phyloP scores from a whole-genome alignment of 1,139 yeast species.

The Arxiozyma slooffiae region DNA sequence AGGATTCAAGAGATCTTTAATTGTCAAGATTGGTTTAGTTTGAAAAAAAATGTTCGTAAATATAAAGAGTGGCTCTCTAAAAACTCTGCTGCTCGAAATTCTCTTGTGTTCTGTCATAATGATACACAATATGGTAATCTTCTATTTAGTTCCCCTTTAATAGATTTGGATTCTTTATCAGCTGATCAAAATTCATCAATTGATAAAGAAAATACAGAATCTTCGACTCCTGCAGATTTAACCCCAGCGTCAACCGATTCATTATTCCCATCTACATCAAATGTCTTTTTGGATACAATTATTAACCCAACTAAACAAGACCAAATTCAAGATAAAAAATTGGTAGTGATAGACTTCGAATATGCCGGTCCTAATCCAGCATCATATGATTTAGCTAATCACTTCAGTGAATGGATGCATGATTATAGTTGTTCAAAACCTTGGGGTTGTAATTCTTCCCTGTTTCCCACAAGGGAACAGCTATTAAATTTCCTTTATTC shows the following conservation, averaged over 20 bases:
- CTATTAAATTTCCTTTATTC: conserved; percentile 64
- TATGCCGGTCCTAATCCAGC: conserved; percentile 91
- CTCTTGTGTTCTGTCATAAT: conserved; percentile 76
- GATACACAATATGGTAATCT: conserved; percentile 95
- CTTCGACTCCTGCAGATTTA: conserved; percentile 3
- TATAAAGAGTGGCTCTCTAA: conserved; percentile 57
- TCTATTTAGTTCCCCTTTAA: conserved; percentile 35
- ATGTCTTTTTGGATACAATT: conserved; percentile 30
- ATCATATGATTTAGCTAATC: conserved; percentile 84
- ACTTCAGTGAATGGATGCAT: conserved; percentile 91
- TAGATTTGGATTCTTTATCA: conserved; percentile 14
- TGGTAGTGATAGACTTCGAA: conserved; percentile 93
- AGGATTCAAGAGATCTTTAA: conserved; percentile 39
- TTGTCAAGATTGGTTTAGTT: conserved; percentile 41
- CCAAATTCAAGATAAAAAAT: conserved; percentile 52
- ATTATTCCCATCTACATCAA: conserved; percentile 28
- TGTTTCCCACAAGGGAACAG: conserved; percentile 59
- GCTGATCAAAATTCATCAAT: conserved; percentile 14
- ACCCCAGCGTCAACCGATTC: conserved; percentile 12
- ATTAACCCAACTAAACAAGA: conserved; percentile 33
- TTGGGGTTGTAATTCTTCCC: conserved; percentile 44
- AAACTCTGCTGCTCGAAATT: conserved; percentile 39
- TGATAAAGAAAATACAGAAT: conserved; percentile 18
- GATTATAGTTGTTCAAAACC: conserved; percentile 61
- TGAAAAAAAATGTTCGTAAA: conserved; percentile 37